Evolutionary conservation across 345 rosid species (phyloP), one percentile per base, ranked within the genome.

Genomic region (Noccaea caerulescens): DNA sequence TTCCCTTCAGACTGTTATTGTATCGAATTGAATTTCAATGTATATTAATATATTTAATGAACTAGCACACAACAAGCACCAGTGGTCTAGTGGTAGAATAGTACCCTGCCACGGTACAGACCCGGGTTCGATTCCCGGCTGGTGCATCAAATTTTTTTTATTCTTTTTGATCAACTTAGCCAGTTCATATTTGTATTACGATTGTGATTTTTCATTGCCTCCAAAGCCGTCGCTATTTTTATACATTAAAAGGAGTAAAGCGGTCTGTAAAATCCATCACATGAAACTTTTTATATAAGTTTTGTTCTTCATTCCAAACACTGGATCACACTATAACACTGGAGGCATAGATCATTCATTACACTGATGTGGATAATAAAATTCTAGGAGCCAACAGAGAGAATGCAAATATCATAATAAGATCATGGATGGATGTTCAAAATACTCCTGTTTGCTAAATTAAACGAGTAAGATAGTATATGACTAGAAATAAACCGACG

Each of bases 401-500:
- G 14, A 23, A 6, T 37, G 63, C 12, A 12, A 49, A 59, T 43
- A 66, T 42, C 33, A 67, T 42, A 23, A 67, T 33, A 30, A 58
- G 68, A 34, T 44, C 66, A 69, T 64, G 46, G 38, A 72, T 32
- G n/a, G 68, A 46, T 32, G 38, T 57, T 49, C 36, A 33, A 39
- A 66, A 7, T 9, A 63, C 52, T 45, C 52, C 0, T 33, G n/a
- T 50, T 30, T 14, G 54, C 41, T 46, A 14, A 3, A n/a, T 64
- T 87, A 65, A 91, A 82, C 92, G 79, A 39, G 97, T 87, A 59
- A 91, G 90, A 66, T 87, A 89, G 87, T 93, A 89, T 72, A 93
- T 71, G 42, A 93, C 72, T 63, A 89, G 81, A 87, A 93, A 93
- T 76, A 93, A 71, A 62, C 84, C 93, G 58, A 91, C 84, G 25